Evolutionary conservation across 176 grass and related monocot genomes (phyloP), one percentile per base, ranked within the genome.

Genomic region (Coix lacrymajobi): DNA sequence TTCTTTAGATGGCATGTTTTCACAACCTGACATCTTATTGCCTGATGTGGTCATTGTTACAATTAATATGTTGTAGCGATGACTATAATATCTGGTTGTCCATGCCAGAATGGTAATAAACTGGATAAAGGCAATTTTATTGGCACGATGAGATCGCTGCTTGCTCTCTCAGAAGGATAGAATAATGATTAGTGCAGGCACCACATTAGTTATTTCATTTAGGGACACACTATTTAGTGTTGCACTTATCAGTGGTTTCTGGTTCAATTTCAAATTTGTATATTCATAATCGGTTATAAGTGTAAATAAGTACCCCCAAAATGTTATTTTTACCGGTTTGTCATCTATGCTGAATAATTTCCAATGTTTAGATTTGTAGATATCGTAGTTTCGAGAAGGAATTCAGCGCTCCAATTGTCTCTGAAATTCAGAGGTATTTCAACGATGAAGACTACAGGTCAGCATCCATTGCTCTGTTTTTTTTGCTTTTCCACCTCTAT

Each of bases 391-490:
- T 98, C 11, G 85, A 88, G 48, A 89, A 98, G 43, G 92, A 98
- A 84, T 80, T 95, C 73, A 85, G 49, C 66, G 76, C 83, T 86
- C 92, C 92, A 19, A 8, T 36, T 84, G 62, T 95, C 48, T 83
- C 89, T 66, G 92, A 95, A 76, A 77, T 95, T 72, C 96, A 98
- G 20, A 98, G 86, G 69, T 91, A 89, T 77, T 93, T 95, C 29
- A 86, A 89, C 1, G 91, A 98, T 56, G 96, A 98, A 91, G 96
- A 98, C 66, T 93, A 85, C 51, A 88, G 92, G 96, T 98, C 74
- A 86, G 86, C 78, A 79, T 73, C 37, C 67, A 76, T 88, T 38
- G 11, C 70, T 79, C 20, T 65, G 77, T 3, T 81, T 49, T 70
- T 70, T 49, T 70, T 70, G 13, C 33, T 49, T 31, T 69, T 51